phyloP scores from a whole-genome alignment of 2,329 filamentous ascomycete genomes.

The Cephalotrichum gorgonifer region DNA sequence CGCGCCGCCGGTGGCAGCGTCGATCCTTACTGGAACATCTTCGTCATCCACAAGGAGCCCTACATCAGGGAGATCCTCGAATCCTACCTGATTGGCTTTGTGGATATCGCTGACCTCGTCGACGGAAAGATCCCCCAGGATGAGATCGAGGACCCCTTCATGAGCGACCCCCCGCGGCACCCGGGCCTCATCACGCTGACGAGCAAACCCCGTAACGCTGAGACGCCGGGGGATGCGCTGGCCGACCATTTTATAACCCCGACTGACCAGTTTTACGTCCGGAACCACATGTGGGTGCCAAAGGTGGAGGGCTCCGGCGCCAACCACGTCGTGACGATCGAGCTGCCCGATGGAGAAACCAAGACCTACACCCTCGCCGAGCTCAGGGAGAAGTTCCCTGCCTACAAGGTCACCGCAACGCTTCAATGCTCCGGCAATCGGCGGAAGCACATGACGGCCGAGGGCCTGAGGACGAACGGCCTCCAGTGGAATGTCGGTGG shows the following conservation, averaged over 20 bases:
- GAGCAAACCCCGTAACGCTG: constrained; percentile 48
- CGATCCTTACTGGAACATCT: constrained; percentile 62
- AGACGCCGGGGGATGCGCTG: constrained; percentile 41
- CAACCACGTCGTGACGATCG: constrained; percentile 38
- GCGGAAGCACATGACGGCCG: constrained; percentile 45
- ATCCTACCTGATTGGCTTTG: constrained; percentile 52
- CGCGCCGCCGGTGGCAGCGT: constrained; percentile 54
- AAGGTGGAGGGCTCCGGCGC: constrained; percentile 24
- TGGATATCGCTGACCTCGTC: constrained; percentile 48
- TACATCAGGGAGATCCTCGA: constrained; percentile 55
- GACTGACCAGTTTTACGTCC: constrained; percentile 46
- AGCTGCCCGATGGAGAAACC: constrained; percentile 42
- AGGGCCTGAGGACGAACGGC: constrained; percentile 37
- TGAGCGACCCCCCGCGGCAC: constrained; percentile 41
- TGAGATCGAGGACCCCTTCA: constrained; percentile 50
- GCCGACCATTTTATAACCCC: constrained; percentile 41
- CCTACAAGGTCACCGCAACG: constrained; percentile 40
- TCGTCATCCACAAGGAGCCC: constrained; percentile 55
- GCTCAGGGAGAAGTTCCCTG: constrained; percentile 38
- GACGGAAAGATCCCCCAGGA: constrained; percentile 43
- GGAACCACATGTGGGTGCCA: constrained; percentile 57
- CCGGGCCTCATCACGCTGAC: constrained; percentile 39
- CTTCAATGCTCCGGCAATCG: constrained; percentile 54
- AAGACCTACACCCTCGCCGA: constrained; percentile 43
- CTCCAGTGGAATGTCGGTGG: constrained; percentile 50